Percentiles rank a stretch among this genome's conserved stretches.
Conservation (phyloP, 257 asterid species). For the Nicotiana noctiflora region DNA sequence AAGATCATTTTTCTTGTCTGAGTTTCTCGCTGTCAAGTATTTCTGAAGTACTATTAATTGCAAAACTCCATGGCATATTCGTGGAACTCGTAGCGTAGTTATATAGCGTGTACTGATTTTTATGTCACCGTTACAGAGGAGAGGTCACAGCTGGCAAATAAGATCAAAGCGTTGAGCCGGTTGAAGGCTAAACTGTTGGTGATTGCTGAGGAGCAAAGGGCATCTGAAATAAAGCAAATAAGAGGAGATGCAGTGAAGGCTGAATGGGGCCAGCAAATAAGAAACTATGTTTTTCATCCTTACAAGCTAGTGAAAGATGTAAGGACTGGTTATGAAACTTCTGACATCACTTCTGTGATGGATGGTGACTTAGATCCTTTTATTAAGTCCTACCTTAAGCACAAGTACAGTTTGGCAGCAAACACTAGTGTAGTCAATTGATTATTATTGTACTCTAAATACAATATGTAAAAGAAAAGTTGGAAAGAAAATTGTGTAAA, state of each 20-base stretch:
- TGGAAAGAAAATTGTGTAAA: not conserved
- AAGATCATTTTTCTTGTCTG: not conserved
- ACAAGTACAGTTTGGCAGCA: constrained; percentile 53
- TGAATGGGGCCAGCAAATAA: constrained; percentile 98
- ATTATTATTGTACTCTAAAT: not conserved
- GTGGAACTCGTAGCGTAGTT: not conserved
- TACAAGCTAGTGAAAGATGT: constrained; percentile 93
- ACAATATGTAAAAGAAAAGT: not conserved
- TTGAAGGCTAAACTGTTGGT: constrained; percentile 81
- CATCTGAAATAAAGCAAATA: constrained; percentile 90
- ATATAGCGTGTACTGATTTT: not conserved
- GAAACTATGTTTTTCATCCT: constrained; percentile 93
- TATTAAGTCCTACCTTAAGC: constrained; percentile 76
- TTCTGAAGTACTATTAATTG: not conserved
- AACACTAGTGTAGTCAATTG: constrained; percentile 25
- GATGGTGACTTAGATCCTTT: constrained; percentile 94
- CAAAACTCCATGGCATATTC: not conserved
- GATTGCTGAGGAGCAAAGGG: constrained; percentile 89
- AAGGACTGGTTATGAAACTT: constrained; percentile 71
- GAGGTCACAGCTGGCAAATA: constrained; percentile 79
- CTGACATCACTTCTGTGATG: constrained; percentile 80
- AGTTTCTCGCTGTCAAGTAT: not conserved
- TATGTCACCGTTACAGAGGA: constrained; percentile 43
- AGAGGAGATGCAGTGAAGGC: constrained; percentile 91
- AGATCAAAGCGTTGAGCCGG: constrained; percentile 83